Conservation (phyloP, 495 filamentous ascomycete species). For the Talaromyces liani region DNA sequence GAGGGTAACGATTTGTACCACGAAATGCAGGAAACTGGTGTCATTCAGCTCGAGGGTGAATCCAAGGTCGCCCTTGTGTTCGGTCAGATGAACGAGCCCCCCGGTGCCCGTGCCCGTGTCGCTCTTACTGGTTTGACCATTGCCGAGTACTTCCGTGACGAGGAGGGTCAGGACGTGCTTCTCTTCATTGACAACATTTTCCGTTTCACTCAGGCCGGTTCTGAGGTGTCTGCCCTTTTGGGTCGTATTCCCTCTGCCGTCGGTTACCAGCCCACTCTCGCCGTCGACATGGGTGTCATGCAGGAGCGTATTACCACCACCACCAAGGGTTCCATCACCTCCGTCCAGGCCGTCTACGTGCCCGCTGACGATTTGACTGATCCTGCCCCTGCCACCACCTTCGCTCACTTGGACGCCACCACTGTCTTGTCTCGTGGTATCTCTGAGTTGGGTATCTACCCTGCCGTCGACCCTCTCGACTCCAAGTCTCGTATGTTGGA, state of each 20-base stretch:
- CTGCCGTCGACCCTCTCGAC: constrained; percentile 98
- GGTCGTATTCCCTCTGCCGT: constrained; percentile 99
- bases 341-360: constrained; percentile 99
- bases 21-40: constrained; percentile 99
- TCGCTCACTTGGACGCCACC: constrained; percentile 99
- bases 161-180: constrained; percentile 97
- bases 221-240: constrained; percentile 97
- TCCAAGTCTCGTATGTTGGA: constrained; percentile 99
- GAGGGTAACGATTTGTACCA: constrained; percentile 99
- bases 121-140: constrained; percentile 89
- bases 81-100: constrained; percentile 99
- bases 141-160: constrained; percentile 81
- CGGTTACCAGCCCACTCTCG: constrained; percentile 99
- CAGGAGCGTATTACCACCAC: constrained; percentile 99
- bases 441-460: constrained; percentile 99
- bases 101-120: constrained; percentile 98
- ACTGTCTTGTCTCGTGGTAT: constrained; percentile 99
- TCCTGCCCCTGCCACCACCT: constrained; percentile 98
- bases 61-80: constrained; percentile 99
- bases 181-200: constrained; percentile 99
- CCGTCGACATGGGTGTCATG: constrained; percentile 99
- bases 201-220: constrained; percentile 99
- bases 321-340: constrained; percentile 98
- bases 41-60: constrained; percentile 98
- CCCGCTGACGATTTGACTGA: constrained; percentile 99